Evolutionary conservation across 495 filamentous ascomycete genomes (phyloP), one percentile per base, ranked within the genome.

Genomic region (Aspergillus cristatus): DNA sequence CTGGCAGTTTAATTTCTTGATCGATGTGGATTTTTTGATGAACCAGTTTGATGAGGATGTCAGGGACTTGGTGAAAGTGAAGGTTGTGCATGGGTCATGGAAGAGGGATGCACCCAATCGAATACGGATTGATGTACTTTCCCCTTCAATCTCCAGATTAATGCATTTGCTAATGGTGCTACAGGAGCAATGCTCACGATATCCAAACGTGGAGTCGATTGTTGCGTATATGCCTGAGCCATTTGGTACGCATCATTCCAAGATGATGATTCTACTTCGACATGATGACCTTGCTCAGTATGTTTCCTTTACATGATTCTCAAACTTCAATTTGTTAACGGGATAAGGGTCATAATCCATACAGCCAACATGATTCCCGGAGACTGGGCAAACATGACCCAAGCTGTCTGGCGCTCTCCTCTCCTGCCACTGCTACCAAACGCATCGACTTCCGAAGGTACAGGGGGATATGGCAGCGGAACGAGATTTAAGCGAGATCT

Each of bases 1-100:
- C 47, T 95, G 88, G 88, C 73, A 86, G 28, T 94, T 95, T 58
- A 94, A 94, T 48, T 94, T 80, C 50, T 63, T 89, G 2, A 79
- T 90, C 50, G 81, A 94, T 62, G 63, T 94, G 16, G 75, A 86
- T 40, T 95, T 87, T 50, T 36, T 82, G 11, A 77, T 82, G 75
- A 63, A 45, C 14, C 60, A 74, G 7, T 81, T 95, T 44, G 83
- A 94, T 42, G 53, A 67, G 5, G 86, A 91, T 62, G 73, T 81
- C 7, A 67, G 72, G 14, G 48, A 63, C 31, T 42, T 81, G 1
- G 75, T 89, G 8, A 65, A 76, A 34, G 73, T 94, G 7, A 80
- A 83, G 46, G 65, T 95, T 18, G 72, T 94, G 10, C 88, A 95
- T 63, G 89, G 88, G 2, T 89, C 82, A 34, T 94, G 88, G 87